These are phyloP conservation scores for Blyttiomyces sp. DNA, from an alignment of 371 early-diverging fungal genomes.

Conservation along the genomic window DNA sequence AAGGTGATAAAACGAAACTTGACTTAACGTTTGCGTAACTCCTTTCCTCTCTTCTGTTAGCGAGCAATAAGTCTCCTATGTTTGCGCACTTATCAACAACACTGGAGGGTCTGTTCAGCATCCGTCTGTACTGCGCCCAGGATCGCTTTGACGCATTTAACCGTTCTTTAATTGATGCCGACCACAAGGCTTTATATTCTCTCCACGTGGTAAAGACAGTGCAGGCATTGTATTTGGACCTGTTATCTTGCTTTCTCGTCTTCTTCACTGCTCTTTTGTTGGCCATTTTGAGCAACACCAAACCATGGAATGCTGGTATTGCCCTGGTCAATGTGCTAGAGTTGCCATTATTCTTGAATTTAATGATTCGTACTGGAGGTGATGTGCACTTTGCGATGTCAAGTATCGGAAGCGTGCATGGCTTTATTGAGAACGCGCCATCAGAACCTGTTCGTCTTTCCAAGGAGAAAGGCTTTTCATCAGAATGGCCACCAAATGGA, in stretches of 20 bases:
- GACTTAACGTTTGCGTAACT: not conserved
- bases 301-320: slow-evolving; percentile 55
- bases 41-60: slow-evolving; percentile 31
- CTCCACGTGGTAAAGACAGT: slow-evolving; percentile 51
- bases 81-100: slow-evolving; percentile 70
- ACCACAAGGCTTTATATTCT: slow-evolving; percentile 63
- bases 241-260: slow-evolving; percentile 60
- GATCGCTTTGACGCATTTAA: slow-evolving; percentile 59
- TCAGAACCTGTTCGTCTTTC: slow-evolving; percentile 20
- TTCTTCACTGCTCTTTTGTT: slow-evolving; percentile 56
- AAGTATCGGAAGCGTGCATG: slow-evolving; percentile 53
- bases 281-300: slow-evolving; percentile 38
- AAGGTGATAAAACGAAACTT: no score
- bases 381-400: slow-evolving; percentile 60
- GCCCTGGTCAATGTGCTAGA: slow-evolving; percentile 68
- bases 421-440: slow-evolving; percentile 56
- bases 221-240: slow-evolving; percentile 64
- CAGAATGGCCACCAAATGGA: slow-evolving; percentile 39
- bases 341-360: slow-evolving; percentile 67
- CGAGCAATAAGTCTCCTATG: slow-evolving; percentile 61
- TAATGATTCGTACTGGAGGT: slow-evolving; percentile 58
- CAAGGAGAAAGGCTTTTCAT: slow-evolving; percentile 5
- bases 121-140: slow-evolving; percentile 61
- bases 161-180: slow-evolving; percentile 56
- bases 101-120: slow-evolving; percentile 66